Percentiles rank a stretch among this genome's conserved stretches.
These are phyloP conservation scores for Ustilago cynodontis DNA, from an alignment of 1,284 basidiomycete genomes.

Conservation along the genomic window DNA sequence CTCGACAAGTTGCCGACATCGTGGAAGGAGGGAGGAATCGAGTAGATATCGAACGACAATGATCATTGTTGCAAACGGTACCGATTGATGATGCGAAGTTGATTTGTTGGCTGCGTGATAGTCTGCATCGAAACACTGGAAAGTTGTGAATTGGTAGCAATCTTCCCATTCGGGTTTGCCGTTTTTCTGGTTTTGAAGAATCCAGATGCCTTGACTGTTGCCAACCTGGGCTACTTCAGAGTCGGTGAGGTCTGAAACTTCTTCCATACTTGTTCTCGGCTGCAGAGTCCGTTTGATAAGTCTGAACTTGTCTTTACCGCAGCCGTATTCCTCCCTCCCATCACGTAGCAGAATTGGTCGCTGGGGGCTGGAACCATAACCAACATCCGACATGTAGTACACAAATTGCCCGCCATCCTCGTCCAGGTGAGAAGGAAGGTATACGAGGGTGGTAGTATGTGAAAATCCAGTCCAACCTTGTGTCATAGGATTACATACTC, in stretches of 20 bases:
- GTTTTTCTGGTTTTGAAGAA: constrained; percentile 23
- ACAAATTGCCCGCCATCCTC: neutral
- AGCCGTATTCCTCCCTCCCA: constrained; percentile 28
- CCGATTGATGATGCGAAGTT: constrained; percentile 6
- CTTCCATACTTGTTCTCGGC: constrained; percentile 20
- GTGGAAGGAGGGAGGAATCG: neutral
- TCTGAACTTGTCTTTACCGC: constrained; percentile 19
- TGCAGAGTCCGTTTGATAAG: constrained; percentile 12
- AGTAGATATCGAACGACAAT: constrained; percentile 28
- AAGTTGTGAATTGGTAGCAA: constrained; percentile 33
- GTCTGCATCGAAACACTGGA: constrained; percentile 29
- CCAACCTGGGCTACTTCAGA: neutral
- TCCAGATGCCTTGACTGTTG: constrained; percentile 18
- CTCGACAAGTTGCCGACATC: neutral
- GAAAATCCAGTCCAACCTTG: constrained; percentile 20
- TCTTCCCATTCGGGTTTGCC: constrained; percentile 21
- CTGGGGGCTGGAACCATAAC: constrained; percentile 29
- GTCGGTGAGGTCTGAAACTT: neutral
- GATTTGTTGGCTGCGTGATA: constrained; percentile 20
- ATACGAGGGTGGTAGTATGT: constrained; percentile 38
- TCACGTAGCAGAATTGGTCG: constrained; percentile 38
- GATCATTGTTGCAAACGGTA: constrained; percentile 33
- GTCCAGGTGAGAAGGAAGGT: constrained; percentile 27
- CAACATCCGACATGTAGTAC: constrained; percentile 47
- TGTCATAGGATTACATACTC: constrained; percentile 19